Evolutionary conservation across 495 filamentous ascomycete genomes (phyloP).

Genomic region (Trichoderma gamsii): DNA sequence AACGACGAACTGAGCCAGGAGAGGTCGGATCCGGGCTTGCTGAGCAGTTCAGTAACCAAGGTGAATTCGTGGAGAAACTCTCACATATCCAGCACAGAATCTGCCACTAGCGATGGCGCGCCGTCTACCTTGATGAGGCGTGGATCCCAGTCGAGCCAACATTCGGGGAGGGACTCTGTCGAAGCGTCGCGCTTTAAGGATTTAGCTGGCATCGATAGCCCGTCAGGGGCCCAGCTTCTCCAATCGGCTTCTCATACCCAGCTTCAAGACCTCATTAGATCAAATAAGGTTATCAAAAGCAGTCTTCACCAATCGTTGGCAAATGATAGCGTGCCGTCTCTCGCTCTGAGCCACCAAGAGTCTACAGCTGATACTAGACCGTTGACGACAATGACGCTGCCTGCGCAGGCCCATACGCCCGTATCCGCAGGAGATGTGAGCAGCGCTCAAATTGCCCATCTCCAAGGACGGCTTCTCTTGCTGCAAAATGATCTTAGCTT

Average conservation of each 20-base stretch:
- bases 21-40: conserved; percentile 26
- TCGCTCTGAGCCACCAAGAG: conserved; percentile 39
- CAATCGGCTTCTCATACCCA: conserved; percentile 41
- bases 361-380: conserved; percentile 27
- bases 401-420: conserved; percentile 16
- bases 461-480: conserved; percentile 60
- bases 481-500: conserved; percentile 70
- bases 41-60: conserved; percentile 28
- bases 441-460: conserved; percentile 45
- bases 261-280: conserved; percentile 49
- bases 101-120: conserved; percentile 34
- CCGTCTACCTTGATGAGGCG: conserved; percentile 27
- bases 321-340: conserved; percentile 46
- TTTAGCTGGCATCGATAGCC: conserved; percentile 42
- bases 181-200: conserved; percentile 32
- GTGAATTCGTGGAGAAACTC: conserved; percentile 15
- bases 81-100: conserved; percentile 35
- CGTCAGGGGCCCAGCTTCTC: conserved; percentile 45
- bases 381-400: conserved; percentile 22
- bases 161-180: conserved; percentile 36
- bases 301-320: conserved; percentile 45
- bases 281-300: conserved; percentile 46
- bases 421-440: conserved; percentile 14
- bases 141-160: conserved; percentile 36
- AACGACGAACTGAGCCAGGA: conserved; percentile 12